phyloP scores from a whole-genome alignment of 768 basidiomycete species.

The Chalciporus piperatus region DNA sequence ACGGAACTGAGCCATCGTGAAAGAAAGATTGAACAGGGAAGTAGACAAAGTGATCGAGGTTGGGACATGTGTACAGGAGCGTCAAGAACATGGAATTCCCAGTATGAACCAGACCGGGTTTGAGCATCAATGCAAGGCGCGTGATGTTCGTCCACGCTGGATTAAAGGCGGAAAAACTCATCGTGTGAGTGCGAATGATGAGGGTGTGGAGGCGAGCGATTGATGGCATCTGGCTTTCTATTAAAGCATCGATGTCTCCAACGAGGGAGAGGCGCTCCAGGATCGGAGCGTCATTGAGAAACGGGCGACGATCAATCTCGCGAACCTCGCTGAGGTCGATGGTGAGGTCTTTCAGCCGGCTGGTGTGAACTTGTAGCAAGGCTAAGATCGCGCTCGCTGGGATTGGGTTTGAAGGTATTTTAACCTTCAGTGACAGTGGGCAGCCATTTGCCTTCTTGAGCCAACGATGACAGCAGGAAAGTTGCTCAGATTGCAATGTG shows the following conservation, averaged over 20 bases:
- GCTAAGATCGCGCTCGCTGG: conserved; percentile 13
- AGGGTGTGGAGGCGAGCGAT: conserved; percentile 11
- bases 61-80: conserved; percentile 17
- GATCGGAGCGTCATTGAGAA: conserved; percentile 17
- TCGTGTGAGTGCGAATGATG: neutral
- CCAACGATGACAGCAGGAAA: conserved; percentile 15
- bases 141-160: conserved; percentile 16
- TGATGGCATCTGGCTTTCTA: neutral
- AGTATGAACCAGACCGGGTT: neutral
- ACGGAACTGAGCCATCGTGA: neutral
- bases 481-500: neutral
- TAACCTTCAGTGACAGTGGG: conserved; percentile 22
- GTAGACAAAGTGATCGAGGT: conserved; percentile 12
- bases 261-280: conserved; percentile 15
- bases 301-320: neutral
- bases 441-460: conserved; percentile 12
- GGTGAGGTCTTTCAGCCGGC: conserved; percentile 7
- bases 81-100: conserved; percentile 1
- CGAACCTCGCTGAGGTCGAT: neutral
- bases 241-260: neutral
- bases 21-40: neutral
- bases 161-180: conserved; percentile 3
- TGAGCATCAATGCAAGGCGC: conserved; percentile 3
- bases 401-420: neutral
- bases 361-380: conserved; percentile 16